Conservation (phyloP, 2,329 filamentous ascomycete genomes). For the Lasiodiplodia citricola region DNA sequence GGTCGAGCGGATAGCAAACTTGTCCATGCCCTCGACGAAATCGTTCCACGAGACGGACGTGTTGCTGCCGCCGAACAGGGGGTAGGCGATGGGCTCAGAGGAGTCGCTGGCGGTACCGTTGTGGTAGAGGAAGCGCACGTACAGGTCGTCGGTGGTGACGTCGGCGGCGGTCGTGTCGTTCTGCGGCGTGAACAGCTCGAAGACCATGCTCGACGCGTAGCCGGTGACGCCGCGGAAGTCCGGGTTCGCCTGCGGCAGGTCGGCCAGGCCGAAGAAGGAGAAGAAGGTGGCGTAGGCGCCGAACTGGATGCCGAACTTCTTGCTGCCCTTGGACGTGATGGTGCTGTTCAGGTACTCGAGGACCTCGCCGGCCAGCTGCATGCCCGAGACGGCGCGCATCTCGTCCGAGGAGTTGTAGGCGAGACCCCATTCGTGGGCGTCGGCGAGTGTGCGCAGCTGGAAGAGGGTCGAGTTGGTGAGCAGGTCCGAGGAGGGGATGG, state of each 20-base stretch:
- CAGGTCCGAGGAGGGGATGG: slow-evolving; percentile 60
- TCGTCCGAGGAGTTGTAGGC: slow-evolving; percentile 72
- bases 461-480: slow-evolving; percentile 66
- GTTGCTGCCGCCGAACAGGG: slow-evolving; percentile 64
- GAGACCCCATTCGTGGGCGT: slow-evolving; percentile 80
- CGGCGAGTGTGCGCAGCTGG: slow-evolving; percentile 75
- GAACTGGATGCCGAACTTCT: slow-evolving; percentile 61
- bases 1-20: slow-evolving; percentile 70
- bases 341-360: slow-evolving; percentile 52
- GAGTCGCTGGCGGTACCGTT: slow-evolving; percentile 61
- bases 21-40: slow-evolving; percentile 67
- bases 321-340: slow-evolving; percentile 42
- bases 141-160: slow-evolving; percentile 56
- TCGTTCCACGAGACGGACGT: slow-evolving; percentile 68
- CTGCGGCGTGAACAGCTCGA: slow-evolving; percentile 68
- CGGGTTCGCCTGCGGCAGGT: slow-evolving; percentile 54
- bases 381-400: slow-evolving; percentile 53
- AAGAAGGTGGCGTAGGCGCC: slow-evolving; percentile 66
- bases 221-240: slow-evolving; percentile 80
- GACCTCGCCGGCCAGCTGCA: slow-evolving; percentile 55
- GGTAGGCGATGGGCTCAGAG: slow-evolving; percentile 58
- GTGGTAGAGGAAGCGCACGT: slow-evolving; percentile 67
- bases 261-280: slow-evolving; percentile 65
- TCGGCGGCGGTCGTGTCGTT: slow-evolving; percentile 44
- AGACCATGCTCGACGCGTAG: slow-evolving; percentile 81